phyloP scores from a whole-genome alignment of 768 basidiomycete genomes.

The Boletus sp. region DNA sequence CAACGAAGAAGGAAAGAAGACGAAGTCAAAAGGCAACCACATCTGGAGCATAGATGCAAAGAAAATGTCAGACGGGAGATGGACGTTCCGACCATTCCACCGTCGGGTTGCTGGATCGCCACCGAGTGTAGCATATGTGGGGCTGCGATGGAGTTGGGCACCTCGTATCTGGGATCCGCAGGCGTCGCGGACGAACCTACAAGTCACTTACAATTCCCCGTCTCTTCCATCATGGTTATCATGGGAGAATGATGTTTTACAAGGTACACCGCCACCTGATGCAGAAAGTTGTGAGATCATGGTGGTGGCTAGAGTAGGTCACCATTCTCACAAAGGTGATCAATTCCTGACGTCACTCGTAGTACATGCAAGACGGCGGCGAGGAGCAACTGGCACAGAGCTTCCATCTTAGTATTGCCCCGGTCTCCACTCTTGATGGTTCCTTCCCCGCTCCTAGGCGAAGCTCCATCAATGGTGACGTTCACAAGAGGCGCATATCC shows the following conservation, averaged over 20 bases:
- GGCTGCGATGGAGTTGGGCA: constrained; percentile 83
- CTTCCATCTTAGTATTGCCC: constrained; percentile 72
- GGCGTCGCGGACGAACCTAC: constrained; percentile 74
- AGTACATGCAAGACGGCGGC: constrained; percentile 67
- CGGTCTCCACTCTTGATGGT: constrained; percentile 51
- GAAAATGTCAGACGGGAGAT: constrained; percentile 69
- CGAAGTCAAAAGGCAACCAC: constrained; percentile 98
- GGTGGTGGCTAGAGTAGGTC: constrained; percentile 69
- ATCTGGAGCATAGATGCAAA: constrained; percentile 99
- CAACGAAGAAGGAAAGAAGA: constrained; percentile 99
- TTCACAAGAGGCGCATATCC: constrained; percentile 41
- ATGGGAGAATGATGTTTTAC: constrained; percentile 83
- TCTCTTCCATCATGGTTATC: constrained; percentile 81
- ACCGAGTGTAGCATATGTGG: constrained; percentile 77
- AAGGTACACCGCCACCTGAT: constrained; percentile 76
- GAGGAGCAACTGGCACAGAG: constrained; percentile 67
- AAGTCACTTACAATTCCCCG: constrained; percentile 79
- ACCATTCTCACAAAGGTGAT: constrained; percentile 1
- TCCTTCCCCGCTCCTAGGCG: constrained; percentile 45
- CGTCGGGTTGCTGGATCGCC: constrained; percentile 85
- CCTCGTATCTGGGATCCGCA: constrained; percentile 98
- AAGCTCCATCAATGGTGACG: constrained; percentile 46
- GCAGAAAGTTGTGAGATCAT: constrained; percentile 75
- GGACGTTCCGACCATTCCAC: constrained; percentile 87
- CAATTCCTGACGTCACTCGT: constrained; percentile 11